Base-by-base conservation (phyloP, 306 rosid genomes). In the Rosa persica region DNA sequence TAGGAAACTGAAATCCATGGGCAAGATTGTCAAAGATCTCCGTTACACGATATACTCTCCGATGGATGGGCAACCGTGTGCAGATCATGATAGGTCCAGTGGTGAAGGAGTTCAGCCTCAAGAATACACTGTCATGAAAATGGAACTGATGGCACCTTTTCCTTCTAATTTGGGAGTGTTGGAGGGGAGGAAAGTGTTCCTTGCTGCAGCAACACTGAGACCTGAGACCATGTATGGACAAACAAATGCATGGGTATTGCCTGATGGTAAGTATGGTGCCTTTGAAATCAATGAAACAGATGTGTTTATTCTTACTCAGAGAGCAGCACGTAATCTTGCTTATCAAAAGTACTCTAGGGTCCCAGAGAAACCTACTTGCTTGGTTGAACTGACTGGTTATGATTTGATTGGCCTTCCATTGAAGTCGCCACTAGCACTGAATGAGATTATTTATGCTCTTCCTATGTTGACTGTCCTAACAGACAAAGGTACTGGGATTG, bases 151-250 rank as follows among this genome's bases (percentile, higher is more conserved):
- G 40, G 67, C 83, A 6, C 97, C 98, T 81, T 94, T 89, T 23
- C 95, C 95, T 0, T 67, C 85, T 1, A 92, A 90, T 74, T 74
- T 92, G 84, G 83, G 85, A 42, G 86, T 82, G 13, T 76, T 94
- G 83, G 93, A 92, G 72, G 97, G 98, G 25, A 90, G 69, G 74
- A 90, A 87, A 49, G 93, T 94, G 73, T 94, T 83, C 77, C 82
- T 94, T 66, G 98, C 90, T 8, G 97, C 98, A 67, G 76, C 76
- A 12, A 94, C 98, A 0, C 82, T 94, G 85, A 87, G 98, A 71
- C 98, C 98, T 0, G 98, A 92, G 93, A 94, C 98, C 4, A 92
- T 94, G 98, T 94, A 94, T 67, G 98, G 98, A 17, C 98, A 94
- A 84, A 94, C 98, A 44, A 92, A 94, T 87, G 97, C 97, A 27